Base-by-base conservation (phyloP, 352 stramenopile species). In the Globisporangium okanoganense region DNA sequence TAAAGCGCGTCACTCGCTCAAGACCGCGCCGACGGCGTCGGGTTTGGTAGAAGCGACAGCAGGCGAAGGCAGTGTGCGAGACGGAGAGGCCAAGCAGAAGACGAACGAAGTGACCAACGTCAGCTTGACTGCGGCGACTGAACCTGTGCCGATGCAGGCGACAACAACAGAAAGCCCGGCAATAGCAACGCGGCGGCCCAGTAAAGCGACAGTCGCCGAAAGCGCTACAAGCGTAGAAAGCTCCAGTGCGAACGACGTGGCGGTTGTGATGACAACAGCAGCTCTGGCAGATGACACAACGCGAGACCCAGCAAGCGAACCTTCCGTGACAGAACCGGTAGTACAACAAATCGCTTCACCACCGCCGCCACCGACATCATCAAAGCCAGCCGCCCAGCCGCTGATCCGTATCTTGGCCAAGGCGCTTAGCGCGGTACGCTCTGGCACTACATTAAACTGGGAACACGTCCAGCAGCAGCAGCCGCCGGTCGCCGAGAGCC, bases 361-460 rank as follows among this genome's bases (percentile, higher is more conserved):
- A 25, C 6, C 20, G 9, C 4, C 18, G 16, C 38, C 27, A 41
- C 10, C 22, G 12, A 27, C n/a, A 16, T 3, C 16, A 25, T 18
- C 27, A 2, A 9, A 22, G 9, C 31, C 20, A 35, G 22, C n/a
- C 9, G 20, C 24, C 8, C n/a, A 49, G 43, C 43, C 43, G 20
- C 43, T 49, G n/a, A 16, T 24, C 43, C 43, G 43, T n/a, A 49
- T 49, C 8, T 16, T 27, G 16, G 63, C 59, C 10, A 79, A 76
- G 43, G 62, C 71, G 10, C 73, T 79, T 31, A 58, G 71, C 56
- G 73, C 58, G 38, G 65, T 78, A 9, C 67, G 76, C 54, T 72
- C 73, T 25, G 70, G 70, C 0, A 68, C 70, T 1, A 41, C 72
- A 16, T 4, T 81, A 20, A 78, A 78, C 61, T 81, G 73, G 73